Evolutionary conservation across 139 green algal species (phyloP).

Genomic region (Coelastrella sp.): DNA sequence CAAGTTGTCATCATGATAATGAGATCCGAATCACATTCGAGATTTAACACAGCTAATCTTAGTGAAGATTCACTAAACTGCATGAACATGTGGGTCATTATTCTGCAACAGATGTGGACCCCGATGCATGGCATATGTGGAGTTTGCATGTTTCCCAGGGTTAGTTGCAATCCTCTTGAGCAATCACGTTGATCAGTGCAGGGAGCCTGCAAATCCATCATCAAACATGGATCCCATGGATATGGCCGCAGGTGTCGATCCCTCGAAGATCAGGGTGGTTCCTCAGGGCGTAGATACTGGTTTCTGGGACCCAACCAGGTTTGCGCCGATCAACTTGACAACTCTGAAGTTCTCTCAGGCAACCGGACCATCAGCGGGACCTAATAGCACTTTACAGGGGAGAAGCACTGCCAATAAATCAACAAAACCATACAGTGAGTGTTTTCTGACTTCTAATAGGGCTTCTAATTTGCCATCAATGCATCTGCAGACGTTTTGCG

Average conservation of each 20-base stretch:
- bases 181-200: no score
- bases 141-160: no score
- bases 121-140: no score
- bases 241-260: conserved; percentile 7
- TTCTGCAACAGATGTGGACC: no score
- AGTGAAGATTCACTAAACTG: no score
- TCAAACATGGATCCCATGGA: no score
- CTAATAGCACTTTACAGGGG: conserved; percentile 3
- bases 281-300: conserved; percentile 52
- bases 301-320: conserved; percentile 12
- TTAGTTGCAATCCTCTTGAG: no score
- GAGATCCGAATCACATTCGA: no score
- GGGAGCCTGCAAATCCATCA: background rate
- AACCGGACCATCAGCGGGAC: conserved; percentile 1
- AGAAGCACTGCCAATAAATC: background rate
- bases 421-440: conserved; percentile 23
- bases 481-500: no score
- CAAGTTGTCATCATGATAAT: no score
- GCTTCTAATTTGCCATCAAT: background rate
- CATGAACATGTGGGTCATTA: no score
- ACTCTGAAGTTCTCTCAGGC: conserved; percentile 11
- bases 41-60: no score
- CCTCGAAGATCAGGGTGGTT: conserved; percentile 45
- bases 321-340: background rate
- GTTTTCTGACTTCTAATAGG: background rate